Conservation (phyloP, 2,329 filamentous ascomycete species). For the Keithomyces neogunnii region DNA sequence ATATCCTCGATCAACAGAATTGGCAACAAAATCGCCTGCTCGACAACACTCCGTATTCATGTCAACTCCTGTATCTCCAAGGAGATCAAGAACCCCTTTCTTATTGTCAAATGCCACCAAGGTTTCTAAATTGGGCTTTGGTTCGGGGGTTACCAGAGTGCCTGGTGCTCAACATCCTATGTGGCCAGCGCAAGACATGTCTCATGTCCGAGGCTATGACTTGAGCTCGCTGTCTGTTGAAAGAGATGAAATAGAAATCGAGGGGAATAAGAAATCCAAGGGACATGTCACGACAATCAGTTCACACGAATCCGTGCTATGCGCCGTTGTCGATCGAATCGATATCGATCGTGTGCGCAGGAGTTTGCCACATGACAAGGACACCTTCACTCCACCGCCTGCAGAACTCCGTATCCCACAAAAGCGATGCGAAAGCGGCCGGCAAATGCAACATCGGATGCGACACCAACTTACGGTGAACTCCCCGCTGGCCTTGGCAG, state of each 20-base stretch:
- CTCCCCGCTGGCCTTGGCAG: slow-evolving; percentile 1
- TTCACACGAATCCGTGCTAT: slow-evolving; percentile 35
- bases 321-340: slow-evolving; percentile 16
- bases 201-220: slow-evolving; percentile 49
- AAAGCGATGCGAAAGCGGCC: slow-evolving; percentile 50
- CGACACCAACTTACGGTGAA: slow-evolving; percentile 33
- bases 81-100: slow-evolving; percentile 25
- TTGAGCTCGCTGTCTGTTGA: neutral
- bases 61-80: slow-evolving; percentile 46
- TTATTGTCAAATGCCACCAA: slow-evolving; percentile 16
- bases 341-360: slow-evolving; percentile 18
- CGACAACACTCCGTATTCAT: slow-evolving; percentile 36
- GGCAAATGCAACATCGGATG: slow-evolving; percentile 41
- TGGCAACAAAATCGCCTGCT: slow-evolving; percentile 16
- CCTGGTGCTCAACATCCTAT: slow-evolving; percentile 57
- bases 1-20: slow-evolving; percentile 12
- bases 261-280: slow-evolving; percentile 37
- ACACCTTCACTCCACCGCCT: slow-evolving; percentile 36
- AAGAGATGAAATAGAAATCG: neutral
- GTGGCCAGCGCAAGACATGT: slow-evolving; percentile 62
- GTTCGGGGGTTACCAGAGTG: slow-evolving; percentile 44
- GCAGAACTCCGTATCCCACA: slow-evolving; percentile 43
- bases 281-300: slow-evolving; percentile 33
- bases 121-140: slow-evolving; percentile 35
- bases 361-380: slow-evolving; percentile 20